Percentiles rank a stretch among this genome's conserved stretches.
These are phyloP conservation scores for Penicillium sp. DNA, from an alignment of 2,329 filamentous ascomycete genomes.

Conservation along the genomic window DNA sequence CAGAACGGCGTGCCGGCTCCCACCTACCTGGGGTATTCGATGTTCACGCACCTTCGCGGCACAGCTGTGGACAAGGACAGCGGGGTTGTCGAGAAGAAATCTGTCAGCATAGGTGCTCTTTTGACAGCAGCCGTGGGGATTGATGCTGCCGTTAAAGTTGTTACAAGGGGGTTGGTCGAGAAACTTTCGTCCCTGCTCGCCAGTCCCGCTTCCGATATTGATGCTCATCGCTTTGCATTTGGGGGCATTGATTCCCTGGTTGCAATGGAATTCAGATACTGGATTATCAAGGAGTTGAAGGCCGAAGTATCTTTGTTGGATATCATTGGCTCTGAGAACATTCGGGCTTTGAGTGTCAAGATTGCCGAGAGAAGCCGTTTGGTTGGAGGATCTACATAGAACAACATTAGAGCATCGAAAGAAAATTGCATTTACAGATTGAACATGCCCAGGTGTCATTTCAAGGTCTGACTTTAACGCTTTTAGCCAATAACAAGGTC, in stretches of 20 bases:
- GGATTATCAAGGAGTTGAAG: conserved; percentile 30
- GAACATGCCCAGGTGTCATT: too few relatives aligned
- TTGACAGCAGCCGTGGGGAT: conserved; percentile 2
- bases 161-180: conserved; percentile 18
- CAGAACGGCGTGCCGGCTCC: conserved; percentile 21
- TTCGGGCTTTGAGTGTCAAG: conserved; percentile 20
- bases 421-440: too few relatives aligned
- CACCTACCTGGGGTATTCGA: conserved; percentile 27
- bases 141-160: conserved; percentile 10
- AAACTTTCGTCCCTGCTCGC: conserved; percentile 24
- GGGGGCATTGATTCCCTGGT: conserved; percentile 32
- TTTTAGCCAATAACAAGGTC: too few relatives aligned
- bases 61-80: background rate
- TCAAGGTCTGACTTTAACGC: too few relatives aligned
- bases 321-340: conserved; percentile 24
- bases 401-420: too few relatives aligned
- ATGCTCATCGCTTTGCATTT: conserved; percentile 25
- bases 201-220: conserved; percentile 28
- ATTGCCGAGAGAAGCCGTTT: conserved; percentile 14
- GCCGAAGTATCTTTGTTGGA: conserved; percentile 28
- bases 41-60: conserved; percentile 24
- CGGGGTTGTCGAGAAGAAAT: conserved; percentile 6
- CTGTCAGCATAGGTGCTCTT: conserved; percentile 8
- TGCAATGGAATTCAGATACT: conserved; percentile 34
- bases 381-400: background rate